Percentiles rank a stretch among this genome's conserved stretches.
Evolutionary conservation across 2,329 filamentous ascomycete species (phyloP).

Genomic region (Mariannaea elegans): DNA sequence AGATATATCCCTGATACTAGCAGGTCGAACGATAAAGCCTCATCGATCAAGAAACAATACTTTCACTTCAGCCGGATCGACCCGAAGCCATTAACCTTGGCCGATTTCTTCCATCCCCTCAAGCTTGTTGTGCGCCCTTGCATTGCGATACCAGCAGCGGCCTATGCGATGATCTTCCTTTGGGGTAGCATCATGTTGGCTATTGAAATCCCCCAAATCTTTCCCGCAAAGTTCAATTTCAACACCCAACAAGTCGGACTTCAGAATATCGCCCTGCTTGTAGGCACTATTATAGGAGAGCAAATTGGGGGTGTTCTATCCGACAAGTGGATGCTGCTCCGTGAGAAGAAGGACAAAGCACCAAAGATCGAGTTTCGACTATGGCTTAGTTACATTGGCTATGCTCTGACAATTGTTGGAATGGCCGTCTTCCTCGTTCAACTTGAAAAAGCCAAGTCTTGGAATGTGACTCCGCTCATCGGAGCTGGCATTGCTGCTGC

Average conservation of each 20-base stretch:
- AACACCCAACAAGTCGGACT: conserved; percentile 66
- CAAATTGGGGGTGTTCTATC: conserved; percentile 63
- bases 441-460: conserved; percentile 55
- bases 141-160: conserved; percentile 49
- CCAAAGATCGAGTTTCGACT: conserved; percentile 61
- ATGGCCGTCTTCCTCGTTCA: conserved; percentile 63
- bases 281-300: conserved; percentile 67
- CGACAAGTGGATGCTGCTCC: conserved; percentile 60
- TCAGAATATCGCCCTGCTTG: conserved; percentile 64
- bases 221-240: conserved; percentile 63
- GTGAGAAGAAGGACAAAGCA: conserved; percentile 41
- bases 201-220: conserved; percentile 68
- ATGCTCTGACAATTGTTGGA: conserved; percentile 58
- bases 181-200: conserved; percentile 50
- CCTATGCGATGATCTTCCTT: conserved; percentile 66
- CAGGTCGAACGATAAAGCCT: neutral
- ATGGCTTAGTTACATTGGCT: conserved; percentile 65
- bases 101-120: conserved; percentile 25
- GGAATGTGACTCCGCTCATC: conserved; percentile 65
- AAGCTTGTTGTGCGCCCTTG: neutral
- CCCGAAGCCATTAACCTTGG: neutral
- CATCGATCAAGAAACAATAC: neutral
- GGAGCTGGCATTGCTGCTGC: conserved; percentile 60
- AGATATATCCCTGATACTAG: conserved; percentile 9
- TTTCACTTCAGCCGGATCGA: conserved; percentile 24